These are phyloP conservation scores for Trichoderma brevicompactum DNA, from an alignment of 2,329 filamentous ascomycete species.

Conservation along the genomic window DNA sequence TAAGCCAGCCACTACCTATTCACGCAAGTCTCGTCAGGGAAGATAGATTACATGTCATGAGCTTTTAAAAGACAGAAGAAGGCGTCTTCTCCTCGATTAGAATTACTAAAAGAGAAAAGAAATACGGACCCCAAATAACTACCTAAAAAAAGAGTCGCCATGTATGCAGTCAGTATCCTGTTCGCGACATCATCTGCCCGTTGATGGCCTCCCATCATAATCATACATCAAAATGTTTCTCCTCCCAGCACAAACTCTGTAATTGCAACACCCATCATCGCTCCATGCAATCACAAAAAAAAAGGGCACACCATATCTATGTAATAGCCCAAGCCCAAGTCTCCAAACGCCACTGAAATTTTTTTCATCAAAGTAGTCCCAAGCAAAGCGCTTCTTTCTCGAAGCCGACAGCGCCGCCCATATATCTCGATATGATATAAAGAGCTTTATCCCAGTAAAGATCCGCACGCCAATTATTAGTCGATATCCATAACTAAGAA, in stretches of 20 bases:
- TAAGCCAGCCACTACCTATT: background rate
- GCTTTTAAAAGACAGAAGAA: background rate
- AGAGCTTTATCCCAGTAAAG: constrained; percentile 27
- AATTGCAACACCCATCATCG: constrained; percentile 5
- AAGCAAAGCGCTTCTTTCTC: constrained; percentile 17
- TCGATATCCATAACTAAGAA: constrained; percentile 19
- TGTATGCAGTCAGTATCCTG: constrained; percentile 23
- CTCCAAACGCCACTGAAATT: constrained; percentile 26
- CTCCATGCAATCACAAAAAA: constrained; percentile 12
- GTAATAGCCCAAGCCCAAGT: constrained; percentile 6
- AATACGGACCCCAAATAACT: constrained; percentile 1
- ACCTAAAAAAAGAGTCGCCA: background rate
- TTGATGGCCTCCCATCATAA: constrained; percentile 13
- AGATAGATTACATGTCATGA: background rate
- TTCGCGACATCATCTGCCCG: constrained; percentile 5
- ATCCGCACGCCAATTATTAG: constrained; percentile 27
- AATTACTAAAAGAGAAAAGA: constrained; percentile 20
- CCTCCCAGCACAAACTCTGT: background rate
- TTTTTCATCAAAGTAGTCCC: constrained; percentile 15
- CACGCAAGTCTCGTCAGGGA: too few species aligned
- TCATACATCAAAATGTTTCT: constrained; percentile 22
- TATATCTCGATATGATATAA: constrained; percentile 22
- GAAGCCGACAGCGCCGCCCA: constrained; percentile 25
- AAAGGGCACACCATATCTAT: background rate
- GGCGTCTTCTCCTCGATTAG: background rate